phyloP scores from a whole-genome alignment of 1,284 basidiomycete species.

The Boletus mariae region DNA sequence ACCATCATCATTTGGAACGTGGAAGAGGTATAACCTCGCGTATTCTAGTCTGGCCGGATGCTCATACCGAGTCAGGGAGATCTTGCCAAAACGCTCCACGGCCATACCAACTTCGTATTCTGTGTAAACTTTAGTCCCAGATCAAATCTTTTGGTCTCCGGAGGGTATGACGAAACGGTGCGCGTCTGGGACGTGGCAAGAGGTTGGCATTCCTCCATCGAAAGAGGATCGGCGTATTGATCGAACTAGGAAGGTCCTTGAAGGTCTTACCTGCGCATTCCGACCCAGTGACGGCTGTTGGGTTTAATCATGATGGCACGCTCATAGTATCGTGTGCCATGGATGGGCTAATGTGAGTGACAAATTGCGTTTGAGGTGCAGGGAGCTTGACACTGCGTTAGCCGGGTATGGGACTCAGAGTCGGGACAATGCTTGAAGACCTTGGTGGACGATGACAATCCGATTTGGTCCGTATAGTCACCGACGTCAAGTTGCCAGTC shows the following conservation, averaged over 20 bases:
- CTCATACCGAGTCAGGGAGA: conserved; percentile 43
- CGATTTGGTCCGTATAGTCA: conserved; percentile 65
- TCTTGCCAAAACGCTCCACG: conserved; percentile 60
- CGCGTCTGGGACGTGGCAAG: conserved; percentile 92
- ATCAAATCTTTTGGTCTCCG: conserved; percentile 86
- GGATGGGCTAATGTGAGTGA: conserved; percentile 89
- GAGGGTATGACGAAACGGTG: conserved; percentile 93
- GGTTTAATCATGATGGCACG: conserved; percentile 92
- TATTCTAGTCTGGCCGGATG: conserved; percentile 3
- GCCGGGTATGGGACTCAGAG: conserved; percentile 94
- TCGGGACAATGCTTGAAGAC: conserved; percentile 98
- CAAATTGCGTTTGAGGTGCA: background rate
- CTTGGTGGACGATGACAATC: conserved; percentile 92
- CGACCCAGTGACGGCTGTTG: conserved; percentile 91
- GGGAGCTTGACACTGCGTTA: conserved; percentile 32
- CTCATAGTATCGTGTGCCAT: conserved; percentile 91
- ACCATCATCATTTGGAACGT: conserved; percentile 80
- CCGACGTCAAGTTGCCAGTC: conserved; percentile 1
- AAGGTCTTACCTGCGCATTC: conserved; percentile 91
- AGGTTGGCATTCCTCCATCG: conserved; percentile 45
- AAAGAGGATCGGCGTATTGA: background rate
- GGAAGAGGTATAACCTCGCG: conserved; percentile 47
- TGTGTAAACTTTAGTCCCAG: conserved; percentile 89
- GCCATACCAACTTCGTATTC: conserved; percentile 93
- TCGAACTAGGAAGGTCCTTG: conserved; percentile 62